These are phyloP conservation scores for Blumeria graminis DNA, from an alignment of 2,329 filamentous ascomycete species.

Conservation along the genomic window DNA sequence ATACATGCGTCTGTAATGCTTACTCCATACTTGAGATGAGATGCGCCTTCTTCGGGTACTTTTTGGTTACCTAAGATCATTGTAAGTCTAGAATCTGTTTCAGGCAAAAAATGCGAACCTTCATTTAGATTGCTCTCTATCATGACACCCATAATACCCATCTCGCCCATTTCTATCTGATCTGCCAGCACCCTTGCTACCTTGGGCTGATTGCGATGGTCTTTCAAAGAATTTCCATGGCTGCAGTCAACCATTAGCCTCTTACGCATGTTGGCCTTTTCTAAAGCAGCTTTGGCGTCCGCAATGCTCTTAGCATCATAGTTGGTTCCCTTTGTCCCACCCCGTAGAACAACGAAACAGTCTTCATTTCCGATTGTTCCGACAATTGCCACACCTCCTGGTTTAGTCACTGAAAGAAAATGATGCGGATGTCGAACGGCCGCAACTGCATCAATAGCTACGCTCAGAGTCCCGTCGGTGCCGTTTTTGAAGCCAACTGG, in stretches of 20 bases:
- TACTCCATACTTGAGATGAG: constrained; percentile 63
- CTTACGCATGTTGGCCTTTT: constrained; percentile 61
- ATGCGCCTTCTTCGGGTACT: constrained; percentile 59
- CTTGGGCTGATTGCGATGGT: constrained; percentile 92
- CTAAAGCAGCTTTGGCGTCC: constrained; percentile 51
- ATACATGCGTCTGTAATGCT: constrained; percentile 96
- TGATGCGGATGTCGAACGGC: constrained; percentile 69
- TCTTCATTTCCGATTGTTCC: constrained; percentile 86
- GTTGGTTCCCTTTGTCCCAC: constrained; percentile 80
- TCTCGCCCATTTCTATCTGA: constrained; percentile 71
- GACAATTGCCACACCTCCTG: constrained; percentile 84
- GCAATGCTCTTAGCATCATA: constrained; percentile 71
- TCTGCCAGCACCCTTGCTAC: constrained; percentile 63
- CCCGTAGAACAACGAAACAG: constrained; percentile 87
- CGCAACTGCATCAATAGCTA: constrained; percentile 90
- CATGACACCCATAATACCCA: constrained; percentile 85
- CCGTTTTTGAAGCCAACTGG: constrained; percentile 99
- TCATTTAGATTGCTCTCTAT: constrained; percentile 96
- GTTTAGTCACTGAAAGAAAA: constrained; percentile 97
- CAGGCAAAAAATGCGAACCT: constrained; percentile 13
- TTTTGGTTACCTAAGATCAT: constrained; percentile 39
- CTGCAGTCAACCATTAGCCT: constrained; percentile 98
- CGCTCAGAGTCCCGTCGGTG: constrained; percentile 72
- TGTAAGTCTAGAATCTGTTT: background rate
- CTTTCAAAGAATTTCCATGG: constrained; percentile 92